Base-by-base conservation (phyloP, 352 stramenopile species). In the Globisporangium radiosum region DNA sequence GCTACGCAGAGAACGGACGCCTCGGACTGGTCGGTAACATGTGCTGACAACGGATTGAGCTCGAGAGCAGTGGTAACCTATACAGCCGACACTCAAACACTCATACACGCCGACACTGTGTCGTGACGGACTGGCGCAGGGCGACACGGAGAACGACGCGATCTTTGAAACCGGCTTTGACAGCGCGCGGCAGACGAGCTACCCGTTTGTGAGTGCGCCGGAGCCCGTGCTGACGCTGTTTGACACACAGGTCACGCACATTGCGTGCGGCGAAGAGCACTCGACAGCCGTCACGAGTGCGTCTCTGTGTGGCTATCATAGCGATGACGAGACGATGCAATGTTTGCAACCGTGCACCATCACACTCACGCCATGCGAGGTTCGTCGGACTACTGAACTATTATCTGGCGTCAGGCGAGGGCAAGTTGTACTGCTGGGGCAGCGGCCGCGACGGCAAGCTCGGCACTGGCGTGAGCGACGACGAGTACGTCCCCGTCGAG, bases 141-240 rank as follows among this genome's bases (percentile, higher is more conserved):
- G 79, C 5, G 81, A 91, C 33, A 75, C 77, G 8, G 79, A 91
- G 42, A 87, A 88, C 54, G 79, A 91, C 10, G 57, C 60, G 38
- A 36, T 89, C 47, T 91, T 89, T 62, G 66, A 85, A 39, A 71
- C 74, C 1, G 78, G 78, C 33, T 91, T 88, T 58, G 81, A 91
- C 43, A 72, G 77, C 13, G 73, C 67, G 36, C 73, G 79, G 3
- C 77, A 91, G 49, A 87, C 72, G 45, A 86, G 70, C 54, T 91
- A 88, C 59, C 81, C 87, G 54, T 86, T 73, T 50, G 74, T 86
- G 9, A 52, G 63, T 44, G 62, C 64, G 3, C 73, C 79, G 0
- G 76, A 87, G 56, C 60, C 80, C 4, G 73, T 92, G 37, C 55
- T 68, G 0, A 60, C 78, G 8, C 64, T 92, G 2, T 64, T 89